These are phyloP conservation scores for Cryphonectria nitschkei DNA, from an alignment of 2,329 filamentous ascomycete genomes.

Conservation along the genomic window DNA sequence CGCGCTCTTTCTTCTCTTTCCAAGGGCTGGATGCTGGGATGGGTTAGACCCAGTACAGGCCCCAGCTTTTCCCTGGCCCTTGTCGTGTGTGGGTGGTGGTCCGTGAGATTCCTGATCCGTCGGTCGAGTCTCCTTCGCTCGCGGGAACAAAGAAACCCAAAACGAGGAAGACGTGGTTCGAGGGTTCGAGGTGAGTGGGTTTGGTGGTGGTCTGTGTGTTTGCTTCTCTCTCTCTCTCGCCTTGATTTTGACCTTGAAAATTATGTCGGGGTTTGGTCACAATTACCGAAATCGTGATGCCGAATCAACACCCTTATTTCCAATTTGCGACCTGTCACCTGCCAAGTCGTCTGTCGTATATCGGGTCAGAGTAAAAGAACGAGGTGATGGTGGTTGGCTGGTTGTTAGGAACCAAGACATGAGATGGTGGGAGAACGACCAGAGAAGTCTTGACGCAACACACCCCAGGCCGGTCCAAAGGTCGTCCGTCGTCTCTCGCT, in stretches of 20 bases:
- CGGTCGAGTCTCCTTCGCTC: background rate
- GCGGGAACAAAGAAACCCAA: background rate
- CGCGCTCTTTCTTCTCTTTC: background rate
- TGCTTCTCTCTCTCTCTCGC: background rate
- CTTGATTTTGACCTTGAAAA: background rate
- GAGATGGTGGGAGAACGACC: background rate
- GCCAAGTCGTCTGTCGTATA: slow-evolving; percentile 1
- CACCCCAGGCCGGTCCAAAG: background rate
- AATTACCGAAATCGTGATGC: slow-evolving; percentile 1
- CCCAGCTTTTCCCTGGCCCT: slow-evolving; percentile 1
- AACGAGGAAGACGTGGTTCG: background rate
- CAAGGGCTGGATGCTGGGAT: background rate
- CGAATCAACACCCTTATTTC: background rate
- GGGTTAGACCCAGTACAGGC: slow-evolving; percentile 3
- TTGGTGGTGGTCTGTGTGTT: slow-evolving; percentile 10
- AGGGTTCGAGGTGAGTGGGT: background rate
- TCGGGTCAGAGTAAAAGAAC: background rate
- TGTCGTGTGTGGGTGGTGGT: background rate
- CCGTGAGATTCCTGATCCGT: slow-evolving; percentile 5
- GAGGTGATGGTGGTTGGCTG: background rate
- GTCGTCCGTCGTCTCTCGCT: background rate
- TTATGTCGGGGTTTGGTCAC: background rate
- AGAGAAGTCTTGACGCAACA: background rate
- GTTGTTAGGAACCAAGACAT: background rate
- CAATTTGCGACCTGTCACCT: background rate